Percentiles rank a stretch among this genome's conserved stretches.
Evolutionary conservation across 1,284 basidiomycete species (phyloP).

Genomic region (Anthracocystis walkeri): DNA sequence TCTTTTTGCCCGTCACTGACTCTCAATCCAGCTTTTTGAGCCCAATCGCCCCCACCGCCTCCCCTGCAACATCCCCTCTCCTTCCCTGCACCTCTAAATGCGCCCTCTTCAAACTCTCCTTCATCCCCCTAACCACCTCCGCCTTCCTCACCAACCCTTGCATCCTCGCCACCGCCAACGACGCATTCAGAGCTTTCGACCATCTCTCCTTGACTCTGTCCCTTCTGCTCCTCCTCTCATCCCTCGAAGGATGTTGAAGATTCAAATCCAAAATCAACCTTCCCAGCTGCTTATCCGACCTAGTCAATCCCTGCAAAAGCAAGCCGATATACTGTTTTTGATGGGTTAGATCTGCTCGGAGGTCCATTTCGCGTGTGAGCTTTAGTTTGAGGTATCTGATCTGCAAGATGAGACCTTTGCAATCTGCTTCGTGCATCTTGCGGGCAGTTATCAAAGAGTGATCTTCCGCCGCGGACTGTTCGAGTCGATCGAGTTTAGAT

Average conservation of each 20-base stretch:
- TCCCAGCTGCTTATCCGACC: conserved; percentile 27
- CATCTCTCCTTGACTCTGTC: conserved; percentile 20
- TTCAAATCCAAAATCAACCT: conserved; percentile 40
- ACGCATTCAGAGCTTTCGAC: conserved; percentile 34
- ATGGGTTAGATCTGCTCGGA: conserved; percentile 82
- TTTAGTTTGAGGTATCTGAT: conserved; percentile 92
- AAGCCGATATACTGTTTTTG: conserved; percentile 76
- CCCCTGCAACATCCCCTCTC: conserved; percentile 6
- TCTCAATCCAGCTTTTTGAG: conserved; percentile 8
- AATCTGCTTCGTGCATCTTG: conserved; percentile 80
- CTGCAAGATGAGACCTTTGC: conserved; percentile 86
- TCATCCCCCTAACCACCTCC: conserved; percentile 18
- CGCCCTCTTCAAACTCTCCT: conserved; percentile 27
- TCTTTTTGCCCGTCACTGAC: conserved; percentile 1
- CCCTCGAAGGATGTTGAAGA: conserved; percentile 18
- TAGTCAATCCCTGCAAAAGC: conserved; percentile 32
- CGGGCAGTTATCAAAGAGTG: conserved; percentile 24
- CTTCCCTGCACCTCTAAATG: conserved; percentile 32
- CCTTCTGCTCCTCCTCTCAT: conserved; percentile 11
- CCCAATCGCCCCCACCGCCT: background rate
- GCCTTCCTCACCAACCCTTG: conserved; percentile 19
- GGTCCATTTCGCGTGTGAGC: conserved; percentile 83
- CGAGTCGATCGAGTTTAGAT: conserved; percentile 32
- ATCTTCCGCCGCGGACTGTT: conserved; percentile 26
- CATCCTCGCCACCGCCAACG: conserved; percentile 33